A percentile compares a stretch with the other conserved stretches of the same genome.
Conservation (phyloP, 1,139 yeast genomes). For the Hansenula sp. region DNA sequence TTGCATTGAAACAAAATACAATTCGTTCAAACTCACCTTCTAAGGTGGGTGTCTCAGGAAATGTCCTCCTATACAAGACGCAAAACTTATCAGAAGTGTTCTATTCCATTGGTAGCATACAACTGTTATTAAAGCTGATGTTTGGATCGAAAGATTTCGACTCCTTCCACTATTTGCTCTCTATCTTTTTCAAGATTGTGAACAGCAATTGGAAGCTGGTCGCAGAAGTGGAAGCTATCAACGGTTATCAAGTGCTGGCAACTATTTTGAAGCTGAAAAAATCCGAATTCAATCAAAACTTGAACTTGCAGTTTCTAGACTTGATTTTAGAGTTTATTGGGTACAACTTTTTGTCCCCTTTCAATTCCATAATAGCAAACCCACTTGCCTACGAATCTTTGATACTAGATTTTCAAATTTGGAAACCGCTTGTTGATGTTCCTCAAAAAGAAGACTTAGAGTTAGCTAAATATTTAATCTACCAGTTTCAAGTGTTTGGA, state of each 20-base stretch:
- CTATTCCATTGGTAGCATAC: constrained; percentile 36
- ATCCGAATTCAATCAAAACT: constrained; percentile 17
- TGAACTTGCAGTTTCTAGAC: constrained; percentile 33
- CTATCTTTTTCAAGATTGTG: constrained; percentile 30
- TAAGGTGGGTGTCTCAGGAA: constrained; percentile 12
- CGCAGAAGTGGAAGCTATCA: constrained; percentile 35
- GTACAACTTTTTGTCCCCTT: constrained; percentile 35
- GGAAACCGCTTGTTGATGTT: constrained; percentile 31
- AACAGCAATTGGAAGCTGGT: constrained; percentile 27
- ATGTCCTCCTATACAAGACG: constrained; percentile 15
- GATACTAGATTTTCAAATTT: constrained; percentile 46
- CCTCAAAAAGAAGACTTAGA: constrained; percentile 29
- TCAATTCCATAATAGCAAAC: constrained; percentile 41
- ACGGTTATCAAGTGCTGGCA: constrained; percentile 40
- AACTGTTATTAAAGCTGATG: constrained; percentile 28
- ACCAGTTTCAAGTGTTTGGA: constrained; percentile 53
- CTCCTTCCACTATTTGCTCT: constrained; percentile 23
- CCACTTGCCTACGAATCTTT: constrained; percentile 41
- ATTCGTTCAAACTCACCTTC: constrained; percentile 2
- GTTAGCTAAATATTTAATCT: constrained; percentile 45
- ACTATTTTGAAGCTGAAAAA: constrained; percentile 35
- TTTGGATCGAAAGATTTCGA: constrained; percentile 27
- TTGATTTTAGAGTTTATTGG: constrained; percentile 41
- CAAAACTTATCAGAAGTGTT: constrained; percentile 26
- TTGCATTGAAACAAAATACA: not conserved